A percentile compares a stretch with the other conserved stretches of the same genome.
These are phyloP conservation scores for Silybum marianum DNA, from an alignment of 129 eudicot species.

Conservation along the genomic window DNA sequence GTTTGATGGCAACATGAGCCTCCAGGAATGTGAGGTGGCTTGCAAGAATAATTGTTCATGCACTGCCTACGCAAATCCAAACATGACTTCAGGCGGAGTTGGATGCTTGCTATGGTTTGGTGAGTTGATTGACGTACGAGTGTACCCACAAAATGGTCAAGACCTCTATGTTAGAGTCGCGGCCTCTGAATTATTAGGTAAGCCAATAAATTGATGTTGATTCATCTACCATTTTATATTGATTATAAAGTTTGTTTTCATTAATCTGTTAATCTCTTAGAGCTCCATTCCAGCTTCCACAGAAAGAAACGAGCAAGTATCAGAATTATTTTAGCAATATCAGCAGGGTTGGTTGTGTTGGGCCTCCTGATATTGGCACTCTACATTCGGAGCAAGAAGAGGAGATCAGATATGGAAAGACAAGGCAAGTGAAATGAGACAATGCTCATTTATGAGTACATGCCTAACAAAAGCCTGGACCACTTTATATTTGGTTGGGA, in stretches of 20 bases:
- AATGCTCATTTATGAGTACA: constrained; percentile 24
- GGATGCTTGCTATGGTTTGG: constrained; percentile 55
- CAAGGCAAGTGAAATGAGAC: constrained; percentile 20
- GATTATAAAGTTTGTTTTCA: not conserved
- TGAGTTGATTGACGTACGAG: constrained; percentile 24
- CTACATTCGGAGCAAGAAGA: constrained; percentile 29
- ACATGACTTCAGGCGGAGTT: constrained; percentile 34
- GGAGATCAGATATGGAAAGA: not conserved
- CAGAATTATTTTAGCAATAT: constrained; percentile 17
- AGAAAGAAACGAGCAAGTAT: constrained; percentile 26
- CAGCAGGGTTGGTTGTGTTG: constrained; percentile 13
- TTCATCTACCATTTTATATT: not conserved
- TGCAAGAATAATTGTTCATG: constrained; percentile 35
- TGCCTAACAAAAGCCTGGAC: constrained; percentile 40
- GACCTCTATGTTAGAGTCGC: constrained; percentile 37
- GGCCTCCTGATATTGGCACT: constrained; percentile 32
- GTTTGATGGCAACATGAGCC: constrained; percentile 1
- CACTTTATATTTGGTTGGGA: constrained; percentile 27
- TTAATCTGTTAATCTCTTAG: not conserved
- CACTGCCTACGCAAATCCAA: constrained; percentile 34
- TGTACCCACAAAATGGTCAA: constrained; percentile 33
- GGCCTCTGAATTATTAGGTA: constrained; percentile 23
- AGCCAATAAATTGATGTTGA: not conserved
- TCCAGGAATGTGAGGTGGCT: constrained; percentile 34
- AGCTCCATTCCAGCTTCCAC: not conserved